A percentile compares a stretch with the other conserved stretches of the same genome.
Conservation (phyloP, 306 rosid species). For the Quillaja saponaria region DNA sequence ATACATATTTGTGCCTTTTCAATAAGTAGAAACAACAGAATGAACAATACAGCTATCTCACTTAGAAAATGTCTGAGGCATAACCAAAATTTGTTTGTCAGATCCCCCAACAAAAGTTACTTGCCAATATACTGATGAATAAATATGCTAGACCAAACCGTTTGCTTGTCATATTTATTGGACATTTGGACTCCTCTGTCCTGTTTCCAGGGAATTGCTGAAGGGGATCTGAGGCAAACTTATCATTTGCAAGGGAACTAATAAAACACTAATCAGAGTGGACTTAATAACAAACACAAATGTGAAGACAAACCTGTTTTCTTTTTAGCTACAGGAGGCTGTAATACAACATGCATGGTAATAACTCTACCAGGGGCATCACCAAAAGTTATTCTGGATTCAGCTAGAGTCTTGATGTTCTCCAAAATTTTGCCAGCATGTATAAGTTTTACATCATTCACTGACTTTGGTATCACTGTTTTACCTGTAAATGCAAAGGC, state of each 20-base stretch:
- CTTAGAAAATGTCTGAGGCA: too few relatives aligned
- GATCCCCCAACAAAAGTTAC: too few relatives aligned
- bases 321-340: slow-evolving; percentile 50
- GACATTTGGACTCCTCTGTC: slow-evolving; percentile 6
- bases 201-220: too few relatives aligned
- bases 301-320: slow-evolving; percentile 52
- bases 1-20: too few relatives aligned
- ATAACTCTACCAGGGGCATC: slow-evolving; percentile 52
- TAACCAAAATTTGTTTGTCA: too few relatives aligned
- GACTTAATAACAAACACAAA: not conserved
- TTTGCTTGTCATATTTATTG: too few relatives aligned
- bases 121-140: too few relatives aligned
- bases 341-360: slow-evolving; percentile 74
- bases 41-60: too few relatives aligned
- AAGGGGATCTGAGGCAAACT: not conserved
- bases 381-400: slow-evolving; percentile 53
- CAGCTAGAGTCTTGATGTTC: slow-evolving; percentile 63
- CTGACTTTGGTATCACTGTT: slow-evolving; percentile 54
- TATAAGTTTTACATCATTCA: slow-evolving; percentile 60
- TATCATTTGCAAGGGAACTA: not conserved
- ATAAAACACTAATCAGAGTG: slow-evolving; percentile 4
- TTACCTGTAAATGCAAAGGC: slow-evolving; percentile 50
- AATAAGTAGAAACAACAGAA: too few relatives aligned
- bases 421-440: slow-evolving; percentile 72
- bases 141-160: too few relatives aligned